phyloP scores from a whole-genome alignment of 75 land plant species.

The Pseudotsuga menziesii region DNA sequence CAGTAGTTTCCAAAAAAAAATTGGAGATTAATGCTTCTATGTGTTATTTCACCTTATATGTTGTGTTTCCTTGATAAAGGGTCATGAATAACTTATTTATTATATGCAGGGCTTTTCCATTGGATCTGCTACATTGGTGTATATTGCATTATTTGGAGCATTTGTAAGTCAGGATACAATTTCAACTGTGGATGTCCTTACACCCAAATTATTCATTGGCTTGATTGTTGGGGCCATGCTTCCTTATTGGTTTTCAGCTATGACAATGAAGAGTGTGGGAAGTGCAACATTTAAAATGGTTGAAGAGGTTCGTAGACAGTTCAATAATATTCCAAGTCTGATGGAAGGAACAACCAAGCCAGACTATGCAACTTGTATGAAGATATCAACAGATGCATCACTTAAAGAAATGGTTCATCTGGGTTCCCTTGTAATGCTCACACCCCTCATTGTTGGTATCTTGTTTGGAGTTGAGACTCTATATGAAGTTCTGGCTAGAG shows the following conservation, averaged over 20 bases:
- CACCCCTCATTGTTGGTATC: too few relatives aligned
- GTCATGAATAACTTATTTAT: too few relatives aligned
- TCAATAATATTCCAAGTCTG: conserved; percentile 14
- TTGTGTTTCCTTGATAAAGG: too few relatives aligned
- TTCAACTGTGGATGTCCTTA: conserved; percentile 38
- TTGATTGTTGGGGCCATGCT: conserved; percentile 39
- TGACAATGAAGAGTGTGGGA: too few relatives aligned
- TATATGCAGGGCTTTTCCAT: conserved; percentile 33
- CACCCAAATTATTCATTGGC: conserved; percentile 47
- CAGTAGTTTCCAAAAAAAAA: neutral
- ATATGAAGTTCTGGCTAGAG: conserved; percentile 7
- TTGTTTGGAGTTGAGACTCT: too few relatives aligned
- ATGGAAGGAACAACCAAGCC: conserved; percentile 17
- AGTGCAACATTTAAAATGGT: too few relatives aligned
- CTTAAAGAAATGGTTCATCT: conserved; percentile 17
- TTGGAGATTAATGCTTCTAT: neutral
- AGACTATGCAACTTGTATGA: conserved; percentile 18
- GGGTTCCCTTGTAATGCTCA: too few relatives aligned
- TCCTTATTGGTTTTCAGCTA: too few relatives aligned
- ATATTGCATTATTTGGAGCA: conserved; percentile 57
- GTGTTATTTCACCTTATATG: too few relatives aligned
- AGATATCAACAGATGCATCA: conserved; percentile 19
- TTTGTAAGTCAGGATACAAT: conserved; percentile 52
- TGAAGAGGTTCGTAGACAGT: conserved; percentile 15
- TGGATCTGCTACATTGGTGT: conserved; percentile 52